Base-by-base conservation (phyloP, 2,329 filamentous ascomycete genomes). In the Epichloe scottii region DNA sequence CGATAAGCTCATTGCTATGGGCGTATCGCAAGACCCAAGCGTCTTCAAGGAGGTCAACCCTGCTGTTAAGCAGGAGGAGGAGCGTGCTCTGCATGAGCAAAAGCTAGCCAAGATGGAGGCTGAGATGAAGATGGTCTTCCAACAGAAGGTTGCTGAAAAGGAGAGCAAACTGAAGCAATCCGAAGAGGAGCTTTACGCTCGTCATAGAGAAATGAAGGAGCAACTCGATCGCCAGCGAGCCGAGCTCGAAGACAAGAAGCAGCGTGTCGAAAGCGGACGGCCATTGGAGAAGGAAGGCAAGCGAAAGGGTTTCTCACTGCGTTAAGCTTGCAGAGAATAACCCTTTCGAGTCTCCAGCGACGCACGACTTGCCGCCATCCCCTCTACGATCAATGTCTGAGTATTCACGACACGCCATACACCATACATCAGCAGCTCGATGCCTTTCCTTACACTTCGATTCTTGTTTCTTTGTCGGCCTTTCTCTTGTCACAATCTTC, bases 51-150 rank as follows among this genome's bases (percentile, higher is more conserved):
- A 98, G 83, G 89, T 98, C 79, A 98, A 98, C 81, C 93, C 93
- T 57, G 91, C 93, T 45, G 93, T 97, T 73, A 98, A 98, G 85
- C 93, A 98, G 74, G 93, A 98, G 71, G 93, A 98, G 75, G 93
- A 98, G 78, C 89, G 93, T 64, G 85, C 87, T 57, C 79, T 98
- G 61, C 93, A 98, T 79, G 93, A 98, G 75, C 90, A 96, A 79
- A 98, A 98, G 79, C 88, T 98, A 62, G 89, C 91, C 71, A 98
- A 98, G 88, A 98, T 98, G 93, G 93, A 98, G 73, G 84, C 89
- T 65, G 93, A 98, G 73, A 98, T 98, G 93, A 98, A 98, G 88
- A 95, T 96, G 88, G 93, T 98, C 61, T 98, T 98, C 89, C 93
- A 97, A 71, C 93, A 98, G 71, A 98, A 98, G 85, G 93, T 98